Evolutionary conservation across 176 grass and related monocot genomes (phyloP).

Genomic region (Lolium multiflorum): DNA sequence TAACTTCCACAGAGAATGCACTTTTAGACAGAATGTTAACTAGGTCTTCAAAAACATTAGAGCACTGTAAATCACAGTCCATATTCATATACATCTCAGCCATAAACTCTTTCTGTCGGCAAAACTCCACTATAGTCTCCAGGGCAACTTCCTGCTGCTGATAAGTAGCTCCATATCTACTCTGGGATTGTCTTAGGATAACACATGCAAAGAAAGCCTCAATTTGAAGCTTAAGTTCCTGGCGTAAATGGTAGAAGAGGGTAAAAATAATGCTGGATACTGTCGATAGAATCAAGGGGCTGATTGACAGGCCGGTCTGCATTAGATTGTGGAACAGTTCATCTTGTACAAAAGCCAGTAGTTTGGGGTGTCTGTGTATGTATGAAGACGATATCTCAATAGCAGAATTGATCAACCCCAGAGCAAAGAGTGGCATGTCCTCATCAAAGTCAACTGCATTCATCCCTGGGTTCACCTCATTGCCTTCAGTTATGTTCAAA

Average conservation of each 20-base stretch:
- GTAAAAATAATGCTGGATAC: constrained; percentile 92
- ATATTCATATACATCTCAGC: constrained; percentile 77
- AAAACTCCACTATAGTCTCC: constrained; percentile 91
- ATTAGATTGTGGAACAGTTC: constrained; percentile 92
- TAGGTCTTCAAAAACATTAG: too few species aligned
- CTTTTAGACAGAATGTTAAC: too few species aligned
- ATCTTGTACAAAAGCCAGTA: constrained; percentile 77
- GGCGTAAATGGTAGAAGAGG: constrained; percentile 79
- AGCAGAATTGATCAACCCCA: constrained; percentile 84
- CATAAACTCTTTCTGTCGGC: constrained; percentile 94
- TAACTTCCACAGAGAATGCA: too few species aligned
- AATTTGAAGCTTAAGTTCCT: constrained; percentile 79
- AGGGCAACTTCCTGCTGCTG: constrained; percentile 93
- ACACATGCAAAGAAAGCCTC: constrained; percentile 93
- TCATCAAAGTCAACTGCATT: constrained; percentile 86
- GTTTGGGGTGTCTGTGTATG: constrained; percentile 65
- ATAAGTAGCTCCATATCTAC: constrained; percentile 82
- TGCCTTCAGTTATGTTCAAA: constrained; percentile 79
- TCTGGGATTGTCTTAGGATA: constrained; percentile 81
- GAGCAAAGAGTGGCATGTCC: constrained; percentile 90
- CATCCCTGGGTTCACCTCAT: constrained; percentile 66
- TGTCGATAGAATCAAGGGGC: constrained; percentile 79
- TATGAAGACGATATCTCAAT: constrained; percentile 69
- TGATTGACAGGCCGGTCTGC: constrained; percentile 88
- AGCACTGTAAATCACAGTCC: too few species aligned